Evolutionary conservation across 441 rosid species (phyloP).

Genomic region (Populus hybrid): DNA sequence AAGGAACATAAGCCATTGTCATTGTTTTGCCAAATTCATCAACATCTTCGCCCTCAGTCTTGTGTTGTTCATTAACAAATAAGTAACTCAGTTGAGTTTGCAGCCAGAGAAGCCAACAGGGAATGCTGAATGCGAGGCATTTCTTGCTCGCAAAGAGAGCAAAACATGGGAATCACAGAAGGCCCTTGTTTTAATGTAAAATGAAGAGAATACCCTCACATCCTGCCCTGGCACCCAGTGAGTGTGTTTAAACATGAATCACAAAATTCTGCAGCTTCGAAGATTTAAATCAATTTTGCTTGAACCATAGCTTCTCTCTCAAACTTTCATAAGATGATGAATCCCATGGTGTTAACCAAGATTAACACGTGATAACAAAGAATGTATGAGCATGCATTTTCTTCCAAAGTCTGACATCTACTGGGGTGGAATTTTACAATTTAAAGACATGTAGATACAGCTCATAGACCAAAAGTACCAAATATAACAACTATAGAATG

Average conservation of each 20-base stretch:
- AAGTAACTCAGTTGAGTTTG: neutral
- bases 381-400: slow-evolving; percentile 1
- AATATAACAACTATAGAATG: neutral
- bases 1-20: neutral
- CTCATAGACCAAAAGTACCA: neutral
- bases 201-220: neutral
- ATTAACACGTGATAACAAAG: neutral
- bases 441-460: neutral
- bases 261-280: neutral
- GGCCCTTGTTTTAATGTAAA: neutral
- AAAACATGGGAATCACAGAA: neutral
- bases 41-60: neutral
- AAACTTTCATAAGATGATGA: neutral
- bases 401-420: neutral
- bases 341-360: neutral
- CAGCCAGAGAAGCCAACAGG: neutral
- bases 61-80: neutral
- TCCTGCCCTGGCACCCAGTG: neutral
- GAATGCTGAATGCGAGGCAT: neutral
- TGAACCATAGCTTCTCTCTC: neutral
- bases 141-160: neutral
- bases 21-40: neutral
- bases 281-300: neutral
- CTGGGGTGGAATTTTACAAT: neutral
- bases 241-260: neutral